Base-by-base conservation (phyloP, 164 flowering plant genomes). In the Vitis vinifera region DNA sequence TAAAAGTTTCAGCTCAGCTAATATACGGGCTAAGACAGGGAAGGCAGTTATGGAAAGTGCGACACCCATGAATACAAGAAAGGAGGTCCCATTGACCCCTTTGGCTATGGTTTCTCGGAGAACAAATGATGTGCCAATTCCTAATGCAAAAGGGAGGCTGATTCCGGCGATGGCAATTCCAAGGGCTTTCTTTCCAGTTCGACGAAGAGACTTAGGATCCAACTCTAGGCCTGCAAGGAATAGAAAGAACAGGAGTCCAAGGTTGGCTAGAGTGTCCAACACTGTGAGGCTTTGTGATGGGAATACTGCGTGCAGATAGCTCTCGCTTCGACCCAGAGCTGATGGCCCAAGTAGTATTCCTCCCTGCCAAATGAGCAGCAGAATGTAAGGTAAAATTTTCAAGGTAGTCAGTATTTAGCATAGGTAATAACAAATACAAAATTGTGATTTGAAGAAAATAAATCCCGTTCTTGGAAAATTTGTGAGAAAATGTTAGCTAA, bases 21-120 rank as follows among this genome's bases (percentile, higher is more conserved):
- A 72, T 52, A 91, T 91, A 23, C 97, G 94, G 1, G 97, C 97
- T 47, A 91, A 66, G 59, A 91, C 97, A 44, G 94, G 93, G 72
- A 91, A 90, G 49, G 97, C 94, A 16, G 94, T 91, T 27, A 91
- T 90, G 30, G 94, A 91, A 49, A 91, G 84, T 30, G 97, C 90
- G 8, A 90, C 97, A 6, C 94, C 97, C 93, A 87, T 90, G 87
- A 89, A 91, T 13, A 91, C 82, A 1, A 89, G 80, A 63, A 89
- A 91, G 14, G 94, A 68, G 2, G 79, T 37, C 0, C 63, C 68
- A n/a, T 72, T 50, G 11, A 82, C 90, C 13, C 79, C 90, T 69
- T 84, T 81, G 31, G 87, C 67, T n/a, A 92, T 82, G 13, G 93
- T 89, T 56, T 30, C 71, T 4, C 76, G 65, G n/a, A 92, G 87